These are phyloP conservation scores for Nemophila menziesii DNA, from an alignment of 257 asterid genomes.

Conservation along the genomic window DNA sequence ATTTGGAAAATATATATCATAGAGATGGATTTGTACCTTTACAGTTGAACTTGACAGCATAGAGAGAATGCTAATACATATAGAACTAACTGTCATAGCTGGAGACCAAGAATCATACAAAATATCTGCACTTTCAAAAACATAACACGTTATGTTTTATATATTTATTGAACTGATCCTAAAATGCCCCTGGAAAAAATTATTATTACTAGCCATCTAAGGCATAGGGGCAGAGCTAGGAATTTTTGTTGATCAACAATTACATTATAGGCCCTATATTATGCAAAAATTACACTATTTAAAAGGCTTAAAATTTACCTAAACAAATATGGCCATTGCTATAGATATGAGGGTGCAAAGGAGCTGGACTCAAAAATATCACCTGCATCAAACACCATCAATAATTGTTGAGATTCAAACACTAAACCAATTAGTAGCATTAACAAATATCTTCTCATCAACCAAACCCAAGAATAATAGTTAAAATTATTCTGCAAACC, in stretches of 20 bases:
- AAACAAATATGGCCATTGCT: conserved; percentile 31
- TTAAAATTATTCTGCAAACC: background rate
- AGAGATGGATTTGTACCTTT: conserved; percentile 37
- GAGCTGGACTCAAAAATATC: conserved; percentile 25
- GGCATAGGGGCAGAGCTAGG: background rate
- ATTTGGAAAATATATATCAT: background rate
- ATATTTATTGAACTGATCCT: too few relatives aligned
- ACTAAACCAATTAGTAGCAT: background rate
- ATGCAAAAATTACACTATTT: too few relatives aligned
- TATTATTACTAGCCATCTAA: too few relatives aligned
- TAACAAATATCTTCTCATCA: background rate
- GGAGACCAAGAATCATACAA: conserved; percentile 98
- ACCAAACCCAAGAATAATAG: background rate
- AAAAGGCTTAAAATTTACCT: conserved; percentile 10
- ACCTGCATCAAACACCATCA: conserved; percentile 15
- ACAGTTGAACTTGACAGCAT: conserved; percentile 92
- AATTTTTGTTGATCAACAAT: background rate
- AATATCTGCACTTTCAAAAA: conserved; percentile 87
- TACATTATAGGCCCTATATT: background rate
- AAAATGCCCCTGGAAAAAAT: too few relatives aligned
- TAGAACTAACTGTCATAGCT: conserved; percentile 94
- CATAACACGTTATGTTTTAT: too few relatives aligned
- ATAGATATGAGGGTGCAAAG: conserved; percentile 28
- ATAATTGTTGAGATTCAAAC: background rate
- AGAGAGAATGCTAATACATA: conserved; percentile 95